Evolutionary conservation across 805 yeast species (phyloP).

Genomic region (Ogataea trehaloabstinens): DNA sequence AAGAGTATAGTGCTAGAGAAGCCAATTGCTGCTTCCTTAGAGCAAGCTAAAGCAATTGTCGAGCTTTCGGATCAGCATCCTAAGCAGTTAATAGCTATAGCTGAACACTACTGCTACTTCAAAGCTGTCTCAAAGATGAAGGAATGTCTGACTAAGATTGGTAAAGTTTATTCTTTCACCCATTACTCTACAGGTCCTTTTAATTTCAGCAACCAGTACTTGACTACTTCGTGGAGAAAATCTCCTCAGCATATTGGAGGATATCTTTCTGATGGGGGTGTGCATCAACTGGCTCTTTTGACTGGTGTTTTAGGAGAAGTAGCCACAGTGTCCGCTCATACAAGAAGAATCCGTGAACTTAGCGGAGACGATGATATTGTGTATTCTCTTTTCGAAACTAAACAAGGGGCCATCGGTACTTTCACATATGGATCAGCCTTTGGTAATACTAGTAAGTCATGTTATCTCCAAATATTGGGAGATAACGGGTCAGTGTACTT

Average conservation of each 20-base stretch:
- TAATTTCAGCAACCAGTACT: constrained; percentile 56
- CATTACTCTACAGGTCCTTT: constrained; percentile 76
- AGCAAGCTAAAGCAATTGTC: constrained; percentile 80
- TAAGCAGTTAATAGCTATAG: constrained; percentile 63
- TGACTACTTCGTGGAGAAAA: constrained; percentile 80
- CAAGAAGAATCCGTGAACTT: constrained; percentile 71
- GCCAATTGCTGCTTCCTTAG: constrained; percentile 85
- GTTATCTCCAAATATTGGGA: constrained; percentile 72
- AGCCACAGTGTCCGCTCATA: constrained; percentile 66
- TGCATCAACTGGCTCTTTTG: constrained; percentile 86
- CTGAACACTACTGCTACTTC: constrained; percentile 85
- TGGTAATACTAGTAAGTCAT: constrained; percentile 74
- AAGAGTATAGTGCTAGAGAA: constrained; percentile 86
- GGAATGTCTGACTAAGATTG: constrained; percentile 65
- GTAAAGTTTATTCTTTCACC: constrained; percentile 66
- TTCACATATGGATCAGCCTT: constrained; percentile 85
- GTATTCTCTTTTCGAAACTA: constrained; percentile 63
- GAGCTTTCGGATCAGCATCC: constrained; percentile 57
- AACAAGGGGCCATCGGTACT: constrained; percentile 68
- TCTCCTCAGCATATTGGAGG: constrained; percentile 94
- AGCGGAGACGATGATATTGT: constrained; percentile 84
- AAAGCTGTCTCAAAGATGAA: constrained; percentile 55
- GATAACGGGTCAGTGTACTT: constrained; percentile 70
- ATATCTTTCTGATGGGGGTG: constrained; percentile 91
- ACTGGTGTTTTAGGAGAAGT: constrained; percentile 80